Conservation (phyloP, 2,329 filamentous ascomycete genomes). For the Fusarium sp. region DNA sequence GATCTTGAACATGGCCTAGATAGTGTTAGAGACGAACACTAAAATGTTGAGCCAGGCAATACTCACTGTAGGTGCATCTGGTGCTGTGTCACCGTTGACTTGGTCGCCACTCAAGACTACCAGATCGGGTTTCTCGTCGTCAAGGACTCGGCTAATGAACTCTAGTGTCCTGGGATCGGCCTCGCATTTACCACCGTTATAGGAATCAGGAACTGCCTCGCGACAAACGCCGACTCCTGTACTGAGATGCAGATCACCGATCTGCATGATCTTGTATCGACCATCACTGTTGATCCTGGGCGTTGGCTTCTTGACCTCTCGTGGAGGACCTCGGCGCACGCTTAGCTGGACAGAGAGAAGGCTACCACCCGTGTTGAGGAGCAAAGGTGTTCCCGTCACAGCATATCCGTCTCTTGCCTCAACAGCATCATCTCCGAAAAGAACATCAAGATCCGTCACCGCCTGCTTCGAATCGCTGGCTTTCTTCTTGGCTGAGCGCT, state of each 20-base stretch:
- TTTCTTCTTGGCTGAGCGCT: constrained; percentile 75
- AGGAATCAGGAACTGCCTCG: constrained; percentile 80
- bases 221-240: constrained; percentile 88
- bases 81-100: constrained; percentile 91
- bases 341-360: constrained; percentile 78
- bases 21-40: constrained; percentile 14
- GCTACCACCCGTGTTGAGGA: constrained; percentile 71
- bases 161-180: constrained; percentile 92
- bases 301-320: constrained; percentile 72
- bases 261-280: constrained; percentile 96
- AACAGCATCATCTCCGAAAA: constrained; percentile 90
- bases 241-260: constrained; percentile 92
- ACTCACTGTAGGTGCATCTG: constrained; percentile 84
- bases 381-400: constrained; percentile 76
- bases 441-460: constrained; percentile 83
- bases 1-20: constrained; percentile 89
- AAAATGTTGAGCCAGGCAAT: not conserved
- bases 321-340: constrained; percentile 75
- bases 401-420: constrained; percentile 90
- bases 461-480: constrained; percentile 78
- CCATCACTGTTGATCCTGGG: constrained; percentile 87
- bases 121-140: constrained; percentile 93
- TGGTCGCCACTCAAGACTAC: constrained; percentile 94
- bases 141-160: constrained; percentile 83
- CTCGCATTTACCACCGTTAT: constrained; percentile 81